Conservation (phyloP, 2,329 filamentous ascomycete species). For the Amphichorda felina region DNA sequence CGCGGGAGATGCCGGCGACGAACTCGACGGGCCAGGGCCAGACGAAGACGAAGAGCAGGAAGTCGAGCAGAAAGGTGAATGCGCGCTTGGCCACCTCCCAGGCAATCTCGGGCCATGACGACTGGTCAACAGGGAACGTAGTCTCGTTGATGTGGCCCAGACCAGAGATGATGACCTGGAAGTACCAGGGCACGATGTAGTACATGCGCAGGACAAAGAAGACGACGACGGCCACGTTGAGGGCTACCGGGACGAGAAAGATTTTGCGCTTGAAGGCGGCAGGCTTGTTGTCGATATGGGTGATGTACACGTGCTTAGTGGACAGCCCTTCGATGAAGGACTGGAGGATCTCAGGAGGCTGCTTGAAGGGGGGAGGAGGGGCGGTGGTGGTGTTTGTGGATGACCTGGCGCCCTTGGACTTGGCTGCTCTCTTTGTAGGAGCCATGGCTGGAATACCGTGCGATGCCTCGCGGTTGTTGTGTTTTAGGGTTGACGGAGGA, state of each 20-base stretch:
- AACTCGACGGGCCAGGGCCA: slow-evolving; percentile 68
- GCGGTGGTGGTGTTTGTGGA: slow-evolving; percentile 4
- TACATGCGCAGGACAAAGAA: slow-evolving; percentile 59
- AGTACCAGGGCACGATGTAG: slow-evolving; percentile 62
- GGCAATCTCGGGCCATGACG: slow-evolving; percentile 43
- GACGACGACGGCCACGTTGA: slow-evolving; percentile 58
- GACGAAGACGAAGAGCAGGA: slow-evolving; percentile 53
- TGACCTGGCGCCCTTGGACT: neutral
- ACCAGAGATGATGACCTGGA: slow-evolving; percentile 48
- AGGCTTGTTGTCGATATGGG: slow-evolving; percentile 67
- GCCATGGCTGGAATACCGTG: neutral
- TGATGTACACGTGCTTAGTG: slow-evolving; percentile 64
- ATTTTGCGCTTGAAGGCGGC: slow-evolving; percentile 66
- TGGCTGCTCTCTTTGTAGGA: neutral
- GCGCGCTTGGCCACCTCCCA: slow-evolving; percentile 48
- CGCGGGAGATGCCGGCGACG: slow-evolving; percentile 43
- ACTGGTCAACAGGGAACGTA: slow-evolving; percentile 46
- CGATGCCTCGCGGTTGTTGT: neutral
- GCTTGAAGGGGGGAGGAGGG: slow-evolving; percentile 57
- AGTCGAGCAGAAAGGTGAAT: slow-evolving; percentile 62
- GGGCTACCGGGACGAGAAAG: slow-evolving; percentile 64
- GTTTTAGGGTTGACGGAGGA: neutral
- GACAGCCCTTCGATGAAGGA: slow-evolving; percentile 58
- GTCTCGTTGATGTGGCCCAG: slow-evolving; percentile 56
- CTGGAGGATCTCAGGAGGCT: slow-evolving; percentile 47